Percentiles rank a stretch among this genome's conserved stretches.
Conservation (phyloP, 106 monocot genomes). For the Posidonia australis region DNA sequence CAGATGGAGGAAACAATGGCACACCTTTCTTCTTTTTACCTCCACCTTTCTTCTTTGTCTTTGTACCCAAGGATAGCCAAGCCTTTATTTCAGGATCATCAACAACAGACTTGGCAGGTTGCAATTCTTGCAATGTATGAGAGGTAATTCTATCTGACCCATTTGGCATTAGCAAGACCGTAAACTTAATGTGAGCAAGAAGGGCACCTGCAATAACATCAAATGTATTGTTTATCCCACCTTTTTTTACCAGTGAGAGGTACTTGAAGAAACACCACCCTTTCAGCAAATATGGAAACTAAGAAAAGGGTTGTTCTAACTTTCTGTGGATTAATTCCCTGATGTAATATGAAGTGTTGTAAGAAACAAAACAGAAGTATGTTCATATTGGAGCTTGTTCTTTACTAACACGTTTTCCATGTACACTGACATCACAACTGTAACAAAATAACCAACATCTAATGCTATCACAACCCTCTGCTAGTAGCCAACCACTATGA, state of each 20-base stretch:
- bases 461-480: too few relatives aligned
- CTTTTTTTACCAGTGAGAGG: neutral
- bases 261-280: neutral
- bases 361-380: too few relatives aligned
- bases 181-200: constrained; percentile 94
- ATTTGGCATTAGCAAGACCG: constrained; percentile 48
- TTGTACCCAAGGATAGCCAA: constrained; percentile 79
- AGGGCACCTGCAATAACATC: constrained; percentile 46
- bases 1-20: too few relatives aligned
- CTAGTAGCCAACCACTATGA: too few relatives aligned
- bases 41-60: constrained; percentile 90
- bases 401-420: too few relatives aligned
- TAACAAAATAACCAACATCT: too few relatives aligned
- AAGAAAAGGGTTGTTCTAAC: too few relatives aligned
- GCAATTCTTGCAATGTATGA: constrained; percentile 59
- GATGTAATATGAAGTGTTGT: too few relatives aligned
- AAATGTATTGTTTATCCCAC: neutral
- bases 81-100: constrained; percentile 83
- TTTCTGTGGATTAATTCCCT: too few relatives aligned
- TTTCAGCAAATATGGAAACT: neutral
- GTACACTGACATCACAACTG: too few relatives aligned
- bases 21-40: constrained; percentile 89
- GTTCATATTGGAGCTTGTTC: too few relatives aligned
- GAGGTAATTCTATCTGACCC: constrained; percentile 82
- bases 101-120: constrained; percentile 54